Percentiles rank a stretch among this genome's conserved stretches.
Evolutionary conservation across 306 rosid genomes (phyloP).

Genomic region (Castanospermum australe): DNA sequence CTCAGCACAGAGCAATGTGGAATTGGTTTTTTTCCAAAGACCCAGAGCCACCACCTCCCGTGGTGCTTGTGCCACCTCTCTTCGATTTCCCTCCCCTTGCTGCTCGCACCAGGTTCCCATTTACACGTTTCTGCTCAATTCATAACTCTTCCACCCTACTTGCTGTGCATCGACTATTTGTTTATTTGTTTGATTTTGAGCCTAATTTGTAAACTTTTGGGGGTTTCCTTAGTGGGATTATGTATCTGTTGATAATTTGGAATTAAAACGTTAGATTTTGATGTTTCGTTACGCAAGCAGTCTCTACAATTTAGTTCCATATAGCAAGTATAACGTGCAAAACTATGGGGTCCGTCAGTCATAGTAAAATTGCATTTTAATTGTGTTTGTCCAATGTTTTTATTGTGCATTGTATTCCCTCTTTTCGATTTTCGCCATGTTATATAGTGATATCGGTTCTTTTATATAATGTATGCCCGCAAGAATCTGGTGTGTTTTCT

Average conservation of each 20-base stretch:
- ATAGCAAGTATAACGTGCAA: neutral
- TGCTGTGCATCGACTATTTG: too few relatives aligned
- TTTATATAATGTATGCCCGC: neutral
- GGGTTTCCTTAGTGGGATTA: neutral
- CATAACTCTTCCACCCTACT: neutral
- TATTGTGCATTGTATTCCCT: neutral
- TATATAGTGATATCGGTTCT: neutral
- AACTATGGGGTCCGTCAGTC: neutral
- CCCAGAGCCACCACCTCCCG: conserved; percentile 62
- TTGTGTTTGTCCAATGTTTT: neutral
- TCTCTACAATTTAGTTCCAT: neutral
- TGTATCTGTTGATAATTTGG: neutral
- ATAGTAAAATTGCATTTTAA: neutral
- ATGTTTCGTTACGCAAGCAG: neutral
- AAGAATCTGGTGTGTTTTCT: neutral
- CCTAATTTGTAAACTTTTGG: neutral
- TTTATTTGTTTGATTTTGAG: neutral
- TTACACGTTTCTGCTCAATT: neutral
- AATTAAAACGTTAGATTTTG: neutral
- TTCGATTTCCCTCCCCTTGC: conserved; percentile 96
- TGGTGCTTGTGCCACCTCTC: conserved; percentile 95
- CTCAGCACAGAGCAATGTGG: conserved; percentile 43
- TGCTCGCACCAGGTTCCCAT: conserved; percentile 71
- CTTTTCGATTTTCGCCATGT: neutral
- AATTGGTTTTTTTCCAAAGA: conserved; percentile 17